Evolutionary conservation across 1,284 basidiomycete species (phyloP), one percentile per base, ranked within the genome.

Genomic region (Puccinia horiana): DNA sequence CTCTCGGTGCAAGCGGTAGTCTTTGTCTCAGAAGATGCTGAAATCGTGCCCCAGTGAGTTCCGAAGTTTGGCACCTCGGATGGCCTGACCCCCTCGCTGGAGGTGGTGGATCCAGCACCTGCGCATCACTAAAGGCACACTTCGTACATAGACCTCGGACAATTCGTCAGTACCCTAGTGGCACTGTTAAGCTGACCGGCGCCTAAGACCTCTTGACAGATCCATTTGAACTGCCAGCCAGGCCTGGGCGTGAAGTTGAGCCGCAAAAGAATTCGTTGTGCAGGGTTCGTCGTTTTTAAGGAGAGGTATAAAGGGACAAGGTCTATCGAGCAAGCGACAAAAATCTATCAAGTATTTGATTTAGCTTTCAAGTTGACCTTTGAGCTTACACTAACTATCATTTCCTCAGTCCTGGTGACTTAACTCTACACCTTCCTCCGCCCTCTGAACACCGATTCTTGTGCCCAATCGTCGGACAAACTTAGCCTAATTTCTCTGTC

Each of bases 331-430:
- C n/a, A 3, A 2, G 29, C 26, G 56, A 58, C 20, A 2, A 29
- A 58, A 58, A n/a, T 29, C 11, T 37, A 8, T 63, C 35, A 29
- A 37, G 61, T 37, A 16, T 63, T 63, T 37, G 61, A 16, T 37
- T 63, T 63, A 37, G 61, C 61, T 63, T 63, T 37, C 61, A 63
- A 63, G 61, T 63, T 63, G 61, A 63, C 12, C 67, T 70, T 70
- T 47, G 40, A 70, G 37, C 67, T 70, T 44, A 20, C 67, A 70
- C n/a, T 6, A 8, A n/a, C 35, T 40, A 40, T 42, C 63, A 2
- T 16, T 40, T 16, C 26, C 67, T 14, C 37, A 70, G 67, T 70
- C 67, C 67, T 26, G 67, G 67, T 47, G 67, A 70, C 67, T 70
- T 70, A 47, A 70, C 44, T 44, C 37, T 47, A 70, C 23, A 26